A percentile compares a stretch with the other conserved stretches of the same genome.
phyloP scores from a whole-genome alignment of 129 eudicot genomes.

The Heracleum sosnowskyi region DNA sequence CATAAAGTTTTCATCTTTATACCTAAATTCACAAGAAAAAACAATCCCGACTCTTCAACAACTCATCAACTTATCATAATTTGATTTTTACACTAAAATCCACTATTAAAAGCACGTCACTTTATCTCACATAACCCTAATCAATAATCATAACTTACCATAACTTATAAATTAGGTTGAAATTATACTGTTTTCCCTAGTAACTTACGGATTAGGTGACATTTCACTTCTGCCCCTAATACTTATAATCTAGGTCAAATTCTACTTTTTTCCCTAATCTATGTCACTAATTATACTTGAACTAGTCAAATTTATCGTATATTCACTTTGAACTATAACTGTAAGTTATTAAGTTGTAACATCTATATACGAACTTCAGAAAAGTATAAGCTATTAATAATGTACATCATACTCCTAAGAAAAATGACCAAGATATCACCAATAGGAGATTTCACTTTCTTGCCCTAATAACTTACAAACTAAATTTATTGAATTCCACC shows the following conservation, averaged over 20 bases:
- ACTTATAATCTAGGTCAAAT: not conserved
- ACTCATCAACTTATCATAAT: not conserved
- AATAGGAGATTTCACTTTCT: not conserved
- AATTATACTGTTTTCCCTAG: too few species aligned
- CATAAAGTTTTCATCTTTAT: not conserved
- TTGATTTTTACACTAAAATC: not conserved
- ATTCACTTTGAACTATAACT: not conserved
- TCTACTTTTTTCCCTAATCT: not conserved
- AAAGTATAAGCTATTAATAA: not conserved
- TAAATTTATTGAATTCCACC: not conserved
- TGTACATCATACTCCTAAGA: not conserved
- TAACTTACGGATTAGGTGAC: too few species aligned
- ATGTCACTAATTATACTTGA: not conserved
- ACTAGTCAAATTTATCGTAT: not conserved
- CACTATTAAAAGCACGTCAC: not conserved
- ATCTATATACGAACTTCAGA: not conserved
- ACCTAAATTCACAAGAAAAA: not conserved
- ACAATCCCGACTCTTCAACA: not conserved
- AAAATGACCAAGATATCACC: not conserved
- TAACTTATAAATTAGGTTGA: not conserved
- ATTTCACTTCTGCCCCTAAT: not conserved
- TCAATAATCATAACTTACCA: not conserved
- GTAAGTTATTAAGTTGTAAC: not conserved
- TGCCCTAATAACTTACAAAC: not conserved
- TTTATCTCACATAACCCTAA: not conserved